Evolutionary conservation across 306 rosid genomes (phyloP), one percentile per base, ranked within the genome.

Genomic region (Hippophae tibetana): DNA sequence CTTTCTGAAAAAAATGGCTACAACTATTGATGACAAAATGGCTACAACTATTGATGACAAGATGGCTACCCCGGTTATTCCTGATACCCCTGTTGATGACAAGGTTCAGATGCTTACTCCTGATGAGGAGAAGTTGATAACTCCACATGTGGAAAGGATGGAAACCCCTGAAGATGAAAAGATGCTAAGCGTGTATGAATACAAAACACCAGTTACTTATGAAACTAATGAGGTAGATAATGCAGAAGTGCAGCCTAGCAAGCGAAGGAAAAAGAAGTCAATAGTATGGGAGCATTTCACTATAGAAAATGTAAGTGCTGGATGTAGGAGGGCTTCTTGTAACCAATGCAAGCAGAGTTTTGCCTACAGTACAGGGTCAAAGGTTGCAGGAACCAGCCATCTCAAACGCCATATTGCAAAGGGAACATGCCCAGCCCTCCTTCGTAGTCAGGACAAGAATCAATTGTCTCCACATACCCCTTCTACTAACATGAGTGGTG

Each of bases 351-450:
- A 82, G 60, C 99, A 92, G 74, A 87, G 87, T 78, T 92, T 92
- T 79, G 96, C 96, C 0, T 92, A 92, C 53, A 92, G 99, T 76
- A 92, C 96, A 0, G 99, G 96, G 71, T 72, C 96, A 18, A 87
- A 87, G 81, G 99, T 92, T 63, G 96, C 95, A 9, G 96, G 96
- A 42, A 92, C 96, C 48, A 92, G 96, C 81, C 99, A 92, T 75
- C 87, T 92, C 61, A 88, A 87, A 75, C 86, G 99, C 49, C 99
- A 92, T 72, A 88, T 92, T 71, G 89, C 95, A 40, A 92, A 84
- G 79, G 99, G 99, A 55, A 77, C 85, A 26, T 92, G 99, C 70
- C 66, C 87, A n/a, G 88, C 88, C 8, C 80, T 90, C 66, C 74
- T 82, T 41, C 94, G 94, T 55, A 76, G 54, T 68, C 94, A 80